These are phyloP conservation scores for Penicillium rolfsii DNA, from an alignment of 2,329 filamentous ascomycete genomes.

Conservation along the genomic window DNA sequence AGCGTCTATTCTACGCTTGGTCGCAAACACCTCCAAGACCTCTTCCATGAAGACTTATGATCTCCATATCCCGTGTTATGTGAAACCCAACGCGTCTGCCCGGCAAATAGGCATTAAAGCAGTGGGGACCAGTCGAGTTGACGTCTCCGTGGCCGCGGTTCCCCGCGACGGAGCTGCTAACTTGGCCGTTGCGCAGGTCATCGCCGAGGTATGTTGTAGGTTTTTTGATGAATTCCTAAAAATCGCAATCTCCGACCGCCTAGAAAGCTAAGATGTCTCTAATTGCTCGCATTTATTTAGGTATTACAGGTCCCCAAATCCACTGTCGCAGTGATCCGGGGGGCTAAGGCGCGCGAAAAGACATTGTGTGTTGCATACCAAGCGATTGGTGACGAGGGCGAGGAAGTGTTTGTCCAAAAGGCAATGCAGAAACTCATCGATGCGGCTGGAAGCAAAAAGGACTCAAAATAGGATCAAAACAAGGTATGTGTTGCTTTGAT, in stretches of 20 bases:
- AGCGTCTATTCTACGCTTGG: constrained; percentile 16
- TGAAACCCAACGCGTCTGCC: constrained; percentile 68
- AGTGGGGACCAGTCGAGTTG: constrained; percentile 61
- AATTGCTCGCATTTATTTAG: constrained; percentile 37
- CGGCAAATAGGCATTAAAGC: constrained; percentile 63
- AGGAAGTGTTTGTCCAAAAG: constrained; percentile 33
- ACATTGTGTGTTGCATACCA: constrained; percentile 50
- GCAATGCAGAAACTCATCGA: constrained; percentile 25
- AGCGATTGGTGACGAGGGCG: constrained; percentile 37
- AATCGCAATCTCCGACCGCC: no score
- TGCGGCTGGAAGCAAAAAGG: constrained; percentile 19
- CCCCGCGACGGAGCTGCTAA: constrained; percentile 71
- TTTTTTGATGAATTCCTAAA: no score
- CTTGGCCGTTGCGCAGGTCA: constrained; percentile 63
- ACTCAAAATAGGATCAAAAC: neutral
- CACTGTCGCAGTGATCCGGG: constrained; percentile 64
- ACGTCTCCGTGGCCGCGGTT: constrained; percentile 68
- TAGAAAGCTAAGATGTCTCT: no score
- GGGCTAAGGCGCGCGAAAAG: constrained; percentile 68
- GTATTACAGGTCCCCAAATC: constrained; percentile 66
- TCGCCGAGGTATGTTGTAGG: constrained; percentile 58
- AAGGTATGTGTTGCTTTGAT: neutral
- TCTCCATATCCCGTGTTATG: constrained; percentile 66
- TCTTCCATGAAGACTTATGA: constrained; percentile 32
- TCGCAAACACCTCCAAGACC: constrained; percentile 11